Percentiles rank a stretch among this genome's conserved stretches.
phyloP scores from a whole-genome alignment of 176 grass and related monocot species.

The Aechmea fasciata region DNA sequence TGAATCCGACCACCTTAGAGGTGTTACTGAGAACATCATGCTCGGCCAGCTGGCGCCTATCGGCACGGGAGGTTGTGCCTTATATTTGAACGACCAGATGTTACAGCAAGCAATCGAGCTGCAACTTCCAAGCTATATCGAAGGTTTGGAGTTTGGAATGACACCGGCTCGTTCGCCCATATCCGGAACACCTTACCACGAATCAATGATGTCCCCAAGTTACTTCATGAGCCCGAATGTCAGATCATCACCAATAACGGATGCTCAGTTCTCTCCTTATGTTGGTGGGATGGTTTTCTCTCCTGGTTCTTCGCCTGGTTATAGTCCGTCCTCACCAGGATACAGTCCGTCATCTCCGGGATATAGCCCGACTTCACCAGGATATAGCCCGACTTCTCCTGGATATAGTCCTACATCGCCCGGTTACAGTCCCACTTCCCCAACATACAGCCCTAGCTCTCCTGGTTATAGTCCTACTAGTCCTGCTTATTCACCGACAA shows the following conservation, averaged over 20 bases:
- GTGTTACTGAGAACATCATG: conserved; percentile 96
- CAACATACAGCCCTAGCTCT: conserved; percentile 50
- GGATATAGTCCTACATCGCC: conserved; percentile 44
- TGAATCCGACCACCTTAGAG: conserved; percentile 78
- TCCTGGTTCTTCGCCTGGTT: conserved; percentile 62
- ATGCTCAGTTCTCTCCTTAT: conserved; percentile 91
- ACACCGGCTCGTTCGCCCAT: conserved; percentile 71
- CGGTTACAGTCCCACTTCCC: conserved; percentile 45
- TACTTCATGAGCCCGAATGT: conserved; percentile 83
- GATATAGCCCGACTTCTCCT: conserved; percentile 51
- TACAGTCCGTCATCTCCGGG: conserved; percentile 62
- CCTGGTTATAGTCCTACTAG: conserved; percentile 54
- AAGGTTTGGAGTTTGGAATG: conserved; percentile 65
- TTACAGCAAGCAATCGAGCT: conserved; percentile 95
- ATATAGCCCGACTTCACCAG: conserved; percentile 44
- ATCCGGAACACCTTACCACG: conserved; percentile 70
- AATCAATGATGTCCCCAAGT: conserved; percentile 97
- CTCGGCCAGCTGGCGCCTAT: conserved; percentile 91
- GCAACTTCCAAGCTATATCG: conserved; percentile 79
- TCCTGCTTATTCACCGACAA: conserved; percentile 56
- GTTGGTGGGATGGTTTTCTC: conserved; percentile 86
- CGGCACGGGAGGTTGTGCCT: conserved; percentile 62
- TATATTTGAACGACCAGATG: conserved; percentile 95
- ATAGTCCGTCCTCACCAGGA: conserved; percentile 59
- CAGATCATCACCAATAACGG: conserved; percentile 79